Percentiles rank a stretch among this genome's conserved stretches.
Evolutionary conservation across 2,329 filamentous ascomycete genomes (phyloP).

Genomic region (Pezicula neosporulosa): DNA sequence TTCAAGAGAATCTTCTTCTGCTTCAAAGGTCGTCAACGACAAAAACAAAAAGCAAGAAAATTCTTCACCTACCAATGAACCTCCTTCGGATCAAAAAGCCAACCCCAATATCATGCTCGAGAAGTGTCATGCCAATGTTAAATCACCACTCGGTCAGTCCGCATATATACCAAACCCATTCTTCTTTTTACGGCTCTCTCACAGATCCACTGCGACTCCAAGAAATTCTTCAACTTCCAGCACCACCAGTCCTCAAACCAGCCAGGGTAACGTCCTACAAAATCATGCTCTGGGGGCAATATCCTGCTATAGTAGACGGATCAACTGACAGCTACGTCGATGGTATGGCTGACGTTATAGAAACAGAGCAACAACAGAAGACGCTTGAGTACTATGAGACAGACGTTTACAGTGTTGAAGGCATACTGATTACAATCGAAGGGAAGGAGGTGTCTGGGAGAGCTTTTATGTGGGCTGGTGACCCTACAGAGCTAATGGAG

Average conservation of each 20-base stretch:
- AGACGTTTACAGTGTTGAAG: slow-evolving; percentile 9
- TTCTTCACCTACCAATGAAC: too few species aligned
- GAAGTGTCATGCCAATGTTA: slow-evolving; percentile 9
- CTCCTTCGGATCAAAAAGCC: too few species aligned
- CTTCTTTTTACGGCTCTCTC: slow-evolving; percentile 17
- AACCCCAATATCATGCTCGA: slow-evolving; percentile 14
- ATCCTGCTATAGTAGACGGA: slow-evolving; percentile 12
- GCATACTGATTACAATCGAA: slow-evolving; percentile 9
- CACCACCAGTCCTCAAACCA: slow-evolving; percentile 14
- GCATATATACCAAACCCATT: slow-evolving; percentile 12
- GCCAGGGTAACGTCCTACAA: slow-evolving; percentile 12
- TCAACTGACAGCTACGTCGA: slow-evolving; percentile 8
- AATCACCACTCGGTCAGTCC: slow-evolving; percentile 8
- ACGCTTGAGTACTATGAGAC: slow-evolving; percentile 13
- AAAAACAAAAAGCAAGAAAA: too few species aligned
- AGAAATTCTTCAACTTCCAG: slow-evolving; percentile 12
- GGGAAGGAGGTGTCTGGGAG: slow-evolving; percentile 8
- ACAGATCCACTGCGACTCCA: slow-evolving; percentile 14
- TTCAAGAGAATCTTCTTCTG: too few species aligned
- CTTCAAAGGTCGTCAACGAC: too few species aligned
- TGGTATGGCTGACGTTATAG: slow-evolving; percentile 9
- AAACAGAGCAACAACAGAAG: slow-evolving; percentile 12
- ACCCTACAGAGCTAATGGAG: slow-evolving; percentile 7
- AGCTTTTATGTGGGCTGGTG: slow-evolving; percentile 11
- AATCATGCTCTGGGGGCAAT: slow-evolving; percentile 16